A percentile compares a stretch with the other conserved stretches of the same genome.
phyloP scores from a whole-genome alignment of 352 stramenopile genomes.

The Phytophthora foliorum region DNA sequence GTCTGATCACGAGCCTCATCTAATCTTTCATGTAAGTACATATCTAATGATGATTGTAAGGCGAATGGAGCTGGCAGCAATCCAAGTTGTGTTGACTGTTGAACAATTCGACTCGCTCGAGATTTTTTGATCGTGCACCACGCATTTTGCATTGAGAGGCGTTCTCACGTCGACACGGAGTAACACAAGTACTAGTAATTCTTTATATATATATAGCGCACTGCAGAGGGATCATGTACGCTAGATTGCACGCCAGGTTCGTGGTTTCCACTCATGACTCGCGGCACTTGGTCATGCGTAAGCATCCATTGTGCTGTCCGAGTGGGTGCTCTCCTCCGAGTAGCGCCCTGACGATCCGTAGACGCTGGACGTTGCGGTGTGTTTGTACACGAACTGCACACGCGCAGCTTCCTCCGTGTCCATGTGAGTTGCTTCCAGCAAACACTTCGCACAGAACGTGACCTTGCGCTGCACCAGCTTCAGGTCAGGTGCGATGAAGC shows the following conservation, averaged over 20 bases:
- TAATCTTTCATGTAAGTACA: too few species aligned
- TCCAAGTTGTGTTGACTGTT: too few species aligned
- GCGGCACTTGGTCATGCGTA: not conserved
- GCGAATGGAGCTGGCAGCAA: too few species aligned
- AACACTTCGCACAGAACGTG: conserved; percentile 41
- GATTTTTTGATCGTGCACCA: too few species aligned
- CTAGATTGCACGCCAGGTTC: not conserved
- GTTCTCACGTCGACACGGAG: not conserved
- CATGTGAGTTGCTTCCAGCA: conserved; percentile 36
- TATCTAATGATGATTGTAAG: not conserved
- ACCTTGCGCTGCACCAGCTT: conserved; percentile 39
- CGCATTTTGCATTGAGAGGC: not conserved
- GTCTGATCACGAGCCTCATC: conserved; percentile 1
- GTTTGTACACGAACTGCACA: conserved; percentile 33
- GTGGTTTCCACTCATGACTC: too few species aligned
- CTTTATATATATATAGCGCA: conserved; percentile 19
- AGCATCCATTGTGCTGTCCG: conserved; percentile 23
- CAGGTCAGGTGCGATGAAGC: conserved; percentile 33
- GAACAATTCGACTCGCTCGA: too few species aligned
- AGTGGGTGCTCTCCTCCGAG: conserved; percentile 26
- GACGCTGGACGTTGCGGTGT: conserved; percentile 22
- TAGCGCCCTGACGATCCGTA: conserved; percentile 23
- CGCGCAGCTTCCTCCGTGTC: conserved; percentile 32
- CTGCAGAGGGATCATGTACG: not conserved
- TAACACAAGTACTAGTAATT: not conserved